phyloP scores from a whole-genome alignment of 2,329 filamentous ascomycete species.

The Cercospora nicotianae region DNA sequence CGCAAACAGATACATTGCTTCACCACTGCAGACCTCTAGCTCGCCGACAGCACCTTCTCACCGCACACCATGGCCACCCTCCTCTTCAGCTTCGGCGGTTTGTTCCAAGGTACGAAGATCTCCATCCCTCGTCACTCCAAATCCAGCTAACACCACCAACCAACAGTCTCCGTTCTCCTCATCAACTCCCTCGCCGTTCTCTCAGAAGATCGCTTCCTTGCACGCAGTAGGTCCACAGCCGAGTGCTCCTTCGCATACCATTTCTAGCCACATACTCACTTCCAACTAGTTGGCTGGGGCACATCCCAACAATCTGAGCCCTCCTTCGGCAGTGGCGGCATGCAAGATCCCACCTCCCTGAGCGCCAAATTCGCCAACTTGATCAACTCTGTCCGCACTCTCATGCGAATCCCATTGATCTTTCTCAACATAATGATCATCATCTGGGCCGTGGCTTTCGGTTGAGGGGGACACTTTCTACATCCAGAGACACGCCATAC shows the following conservation, averaged over 20 bases:
- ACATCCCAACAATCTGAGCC: constrained; percentile 63
- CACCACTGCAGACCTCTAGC: background rate
- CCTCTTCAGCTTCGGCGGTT: constrained; percentile 67
- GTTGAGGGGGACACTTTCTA: constrained; percentile 27
- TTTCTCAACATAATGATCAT: constrained; percentile 80
- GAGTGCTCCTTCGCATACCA: background rate
- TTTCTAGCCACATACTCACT: constrained; percentile 14
- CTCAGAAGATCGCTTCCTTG: constrained; percentile 91
- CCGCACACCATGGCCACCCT: constrained; percentile 44
- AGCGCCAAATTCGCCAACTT: constrained; percentile 86
- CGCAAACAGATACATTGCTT: background rate
- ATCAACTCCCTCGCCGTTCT: constrained; percentile 92
- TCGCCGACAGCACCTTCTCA: constrained; percentile 6
- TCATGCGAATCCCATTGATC: constrained; percentile 91
- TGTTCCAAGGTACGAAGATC: constrained; percentile 65
- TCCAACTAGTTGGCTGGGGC: constrained; percentile 72
- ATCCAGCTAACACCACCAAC: constrained; percentile 3
- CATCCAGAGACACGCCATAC: no score
- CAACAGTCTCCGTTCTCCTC: constrained; percentile 74
- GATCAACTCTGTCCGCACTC: constrained; percentile 83
- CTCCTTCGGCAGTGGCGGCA: constrained; percentile 73
- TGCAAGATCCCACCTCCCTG: constrained; percentile 70
- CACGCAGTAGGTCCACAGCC: constrained; percentile 61
- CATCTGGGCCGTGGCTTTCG: constrained; percentile 52
- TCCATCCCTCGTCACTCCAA: constrained; percentile 1